Base-by-base conservation (phyloP, 2,329 filamentous ascomycete species). In the Colletotrichum tabaci region DNA sequence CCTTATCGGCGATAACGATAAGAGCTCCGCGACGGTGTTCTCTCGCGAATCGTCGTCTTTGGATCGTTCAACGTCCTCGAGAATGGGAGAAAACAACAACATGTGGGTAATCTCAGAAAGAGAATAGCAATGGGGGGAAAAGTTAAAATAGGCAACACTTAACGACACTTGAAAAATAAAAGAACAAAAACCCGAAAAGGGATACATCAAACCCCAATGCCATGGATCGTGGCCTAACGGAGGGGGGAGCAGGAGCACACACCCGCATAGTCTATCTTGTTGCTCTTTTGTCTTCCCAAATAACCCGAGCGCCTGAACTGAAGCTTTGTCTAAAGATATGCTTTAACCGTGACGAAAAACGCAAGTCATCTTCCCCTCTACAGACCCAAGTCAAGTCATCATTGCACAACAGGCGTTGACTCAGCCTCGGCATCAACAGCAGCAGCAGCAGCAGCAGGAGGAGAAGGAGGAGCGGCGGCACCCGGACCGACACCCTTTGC, bases 1-100 rank as follows among this genome's bases (percentile, higher is more conserved):
- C 64, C 64, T 62, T 67, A 67, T 71, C 68, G 68, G 68, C 68
- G 68, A 71, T 71, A 62, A 62, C 64, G 68, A 71, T 71, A 71
- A 71, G 68, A 67, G 64, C 57, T 66, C 30, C 40, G 18, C 44
- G 44, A 57, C 44, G 42, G 23, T 13, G 53, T 21, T n/a, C 23
- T 23, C 18, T 15, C 13, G 30, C 30, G 30, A 35, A 35, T 40
- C 6, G 8, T 18, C 12, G 53, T 35, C n/a, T 4, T 23, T 13
- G 10, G 21, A 7, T 49, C 13, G n/a, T 56, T 23, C 3, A 18
- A 2, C 61, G 3, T 23, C 38, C 5, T 35, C 12, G 10, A 2
- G 5, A 12, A 10, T n/a, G 4, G 9, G 5, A 23, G 7, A 35
- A 30, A 21, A 12, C 56, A 46, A 18, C 15, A 46, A 12, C 40